These are phyloP conservation scores for Cyathus striatus DNA, from an alignment of 768 basidiomycete species.

Conservation along the genomic window DNA sequence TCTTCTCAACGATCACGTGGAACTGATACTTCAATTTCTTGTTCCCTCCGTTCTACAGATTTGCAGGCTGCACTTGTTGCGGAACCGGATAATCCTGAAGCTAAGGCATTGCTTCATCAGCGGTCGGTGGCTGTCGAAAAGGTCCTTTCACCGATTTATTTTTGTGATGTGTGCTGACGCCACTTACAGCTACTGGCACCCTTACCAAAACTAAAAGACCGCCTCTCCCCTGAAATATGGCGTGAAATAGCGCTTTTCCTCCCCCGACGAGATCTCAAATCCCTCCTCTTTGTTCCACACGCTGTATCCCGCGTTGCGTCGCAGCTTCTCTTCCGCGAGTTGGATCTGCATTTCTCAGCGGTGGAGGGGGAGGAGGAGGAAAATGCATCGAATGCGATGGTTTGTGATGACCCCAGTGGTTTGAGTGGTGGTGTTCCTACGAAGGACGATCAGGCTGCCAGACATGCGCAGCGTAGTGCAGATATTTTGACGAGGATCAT, in stretches of 20 bases:
- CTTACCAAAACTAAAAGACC: slow-evolving; percentile 39
- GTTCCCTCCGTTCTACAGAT: slow-evolving; percentile 41
- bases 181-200: slow-evolving; percentile 29
- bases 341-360: slow-evolving; percentile 55
- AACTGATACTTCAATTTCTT: no score
- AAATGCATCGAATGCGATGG: slow-evolving; percentile 9
- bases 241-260: slow-evolving; percentile 60
- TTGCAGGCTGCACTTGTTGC: slow-evolving; percentile 57
- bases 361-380: slow-evolving; percentile 19
- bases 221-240: slow-evolving; percentile 70
- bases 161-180: not conserved
- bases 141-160: slow-evolving; percentile 20
- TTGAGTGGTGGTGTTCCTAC: slow-evolving; percentile 7
- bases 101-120: slow-evolving; percentile 53
- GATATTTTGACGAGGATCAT: slow-evolving; percentile 68
- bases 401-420: slow-evolving; percentile 11
- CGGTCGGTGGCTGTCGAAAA: slow-evolving; percentile 53
- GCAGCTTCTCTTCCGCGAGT: slow-evolving; percentile 58
- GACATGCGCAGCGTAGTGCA: slow-evolving; percentile 61
- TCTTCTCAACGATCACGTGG: not conserved
- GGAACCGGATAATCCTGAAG: slow-evolving; percentile 69
- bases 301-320: slow-evolving; percentile 64
- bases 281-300: slow-evolving; percentile 60
- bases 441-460: slow-evolving; percentile 33
- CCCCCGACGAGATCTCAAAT: slow-evolving; percentile 62